Evolutionary conservation across 257 asterid genomes (phyloP).

Genomic region (Ajuga chamaepitys): DNA sequence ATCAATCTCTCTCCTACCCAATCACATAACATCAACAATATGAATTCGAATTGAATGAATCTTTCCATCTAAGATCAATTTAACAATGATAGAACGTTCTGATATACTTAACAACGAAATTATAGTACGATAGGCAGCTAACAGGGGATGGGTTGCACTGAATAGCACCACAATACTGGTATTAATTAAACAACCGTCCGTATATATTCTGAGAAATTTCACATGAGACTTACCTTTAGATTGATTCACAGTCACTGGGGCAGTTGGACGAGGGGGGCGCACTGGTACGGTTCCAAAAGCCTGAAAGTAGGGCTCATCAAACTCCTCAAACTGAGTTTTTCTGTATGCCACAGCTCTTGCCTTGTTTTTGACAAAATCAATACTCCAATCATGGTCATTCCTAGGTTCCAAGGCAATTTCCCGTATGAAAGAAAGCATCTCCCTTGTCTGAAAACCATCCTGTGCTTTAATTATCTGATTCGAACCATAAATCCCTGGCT

Average conservation of each 20-base stretch:
- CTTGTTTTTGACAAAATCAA: constrained; percentile 57
- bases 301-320: constrained; percentile 90
- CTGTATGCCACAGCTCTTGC: constrained; percentile 60
- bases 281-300: constrained; percentile 71
- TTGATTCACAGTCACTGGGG: constrained; percentile 46
- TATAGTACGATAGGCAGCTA: neutral
- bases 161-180: neutral
- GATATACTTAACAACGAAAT: neutral
- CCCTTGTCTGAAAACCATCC: constrained; percentile 47
- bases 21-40: neutral
- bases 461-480: constrained; percentile 57
- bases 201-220: neutral
- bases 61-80: neutral
- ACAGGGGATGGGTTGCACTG: neutral
- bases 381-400: constrained; percentile 21
- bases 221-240: constrained; percentile 47
- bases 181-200: neutral
- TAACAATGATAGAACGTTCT: neutral
- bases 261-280: constrained; percentile 49
- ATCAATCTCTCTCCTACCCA: neutral
- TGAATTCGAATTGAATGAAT: neutral
- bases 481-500: constrained; percentile 44
- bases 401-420: constrained; percentile 55
- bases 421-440: constrained; percentile 40
- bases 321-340: constrained; percentile 71